Conservation (phyloP, 2,329 filamentous ascomycete species). For the Xylaria sp. region DNA sequence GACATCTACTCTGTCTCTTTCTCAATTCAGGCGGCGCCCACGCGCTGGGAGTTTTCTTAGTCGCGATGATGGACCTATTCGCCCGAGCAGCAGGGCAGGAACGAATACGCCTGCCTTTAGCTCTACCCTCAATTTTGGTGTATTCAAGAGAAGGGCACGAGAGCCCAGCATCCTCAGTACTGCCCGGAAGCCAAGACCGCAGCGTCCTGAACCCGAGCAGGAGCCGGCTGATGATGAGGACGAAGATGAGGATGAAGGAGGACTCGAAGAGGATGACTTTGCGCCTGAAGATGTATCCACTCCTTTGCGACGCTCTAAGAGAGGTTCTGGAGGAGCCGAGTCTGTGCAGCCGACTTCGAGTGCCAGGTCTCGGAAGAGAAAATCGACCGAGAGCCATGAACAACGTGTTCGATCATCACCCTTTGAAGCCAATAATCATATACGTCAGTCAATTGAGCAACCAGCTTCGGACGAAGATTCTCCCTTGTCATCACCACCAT, state of each 20-base stretch:
- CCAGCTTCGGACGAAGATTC: slow-evolving; percentile 43
- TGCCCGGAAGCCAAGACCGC: slow-evolving; percentile 55
- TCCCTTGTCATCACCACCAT: slow-evolving; percentile 42
- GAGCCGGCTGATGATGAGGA: slow-evolving; percentile 52
- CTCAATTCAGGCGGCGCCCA: slow-evolving; percentile 49
- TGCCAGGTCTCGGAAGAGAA: slow-evolving; percentile 63
- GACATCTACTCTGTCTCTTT: slow-evolving; percentile 47
- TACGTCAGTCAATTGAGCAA: slow-evolving; percentile 42
- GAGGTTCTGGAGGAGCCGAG: slow-evolving; percentile 46
- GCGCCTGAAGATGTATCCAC: slow-evolving; percentile 75
- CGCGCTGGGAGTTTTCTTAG: slow-evolving; percentile 50
- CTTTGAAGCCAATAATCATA: slow-evolving; percentile 43
- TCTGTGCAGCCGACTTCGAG: slow-evolving; percentile 47
- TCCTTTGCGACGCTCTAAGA: slow-evolving; percentile 64
- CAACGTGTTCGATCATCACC: slow-evolving; percentile 51
- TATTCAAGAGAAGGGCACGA: slow-evolving; percentile 66
- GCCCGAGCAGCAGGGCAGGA: slow-evolving; percentile 50
- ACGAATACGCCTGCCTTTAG: slow-evolving; percentile 49
- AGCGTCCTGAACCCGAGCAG: slow-evolving; percentile 47
- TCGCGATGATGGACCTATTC: slow-evolving; percentile 48
- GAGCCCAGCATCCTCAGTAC: slow-evolving; percentile 71
- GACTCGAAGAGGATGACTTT: slow-evolving; percentile 61
- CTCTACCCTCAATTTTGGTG: slow-evolving; percentile 62
- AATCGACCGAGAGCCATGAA: slow-evolving; percentile 60
- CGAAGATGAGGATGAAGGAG: slow-evolving; percentile 50